Conservation (phyloP, 1,284 basidiomycete genomes). For the Trichosporon asahii region DNA sequence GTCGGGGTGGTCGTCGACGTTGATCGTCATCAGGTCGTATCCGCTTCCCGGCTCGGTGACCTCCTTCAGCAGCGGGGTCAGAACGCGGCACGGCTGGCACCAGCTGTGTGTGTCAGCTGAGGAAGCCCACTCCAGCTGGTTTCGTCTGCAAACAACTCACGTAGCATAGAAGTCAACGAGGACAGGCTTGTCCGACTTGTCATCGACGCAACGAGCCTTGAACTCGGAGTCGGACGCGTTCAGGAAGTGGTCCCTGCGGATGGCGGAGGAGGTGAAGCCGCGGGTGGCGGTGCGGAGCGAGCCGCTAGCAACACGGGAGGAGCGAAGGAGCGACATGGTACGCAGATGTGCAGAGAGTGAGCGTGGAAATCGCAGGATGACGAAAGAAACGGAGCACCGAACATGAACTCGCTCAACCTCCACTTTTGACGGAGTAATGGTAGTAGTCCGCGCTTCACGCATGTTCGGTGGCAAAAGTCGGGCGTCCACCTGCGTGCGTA, state of each 20-base stretch:
- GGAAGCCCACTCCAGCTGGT: neutral
- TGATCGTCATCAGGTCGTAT: slow-evolving; percentile 47
- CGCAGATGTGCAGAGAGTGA: neutral
- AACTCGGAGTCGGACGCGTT: slow-evolving; percentile 34
- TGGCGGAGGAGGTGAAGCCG: slow-evolving; percentile 25
- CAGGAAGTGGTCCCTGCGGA: slow-evolving; percentile 36
- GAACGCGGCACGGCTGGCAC: slow-evolving; percentile 51
- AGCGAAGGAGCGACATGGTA: slow-evolving; percentile 23
- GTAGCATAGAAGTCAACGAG: slow-evolving; percentile 52
- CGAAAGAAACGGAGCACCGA: slow-evolving; percentile 11
- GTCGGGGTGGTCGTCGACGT: slow-evolving; percentile 48
- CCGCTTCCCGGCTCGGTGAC: slow-evolving; percentile 39
- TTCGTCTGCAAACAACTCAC: slow-evolving; percentile 26
- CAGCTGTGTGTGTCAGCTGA: slow-evolving; percentile 31
- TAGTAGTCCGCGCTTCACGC: neutral
- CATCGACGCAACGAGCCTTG: slow-evolving; percentile 30
- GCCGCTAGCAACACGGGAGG: slow-evolving; percentile 10
- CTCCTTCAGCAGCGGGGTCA: slow-evolving; percentile 46
- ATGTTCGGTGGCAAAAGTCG: neutral
- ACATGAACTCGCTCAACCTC: neutral
- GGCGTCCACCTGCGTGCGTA: neutral
- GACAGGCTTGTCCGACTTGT: slow-evolving; percentile 34
- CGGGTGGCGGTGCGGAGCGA: slow-evolving; percentile 6
- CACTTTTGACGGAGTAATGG: neutral
- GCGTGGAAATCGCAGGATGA: neutral